Conservation (phyloP, 2,329 filamentous ascomycete species). For the Diaporthe eres region DNA sequence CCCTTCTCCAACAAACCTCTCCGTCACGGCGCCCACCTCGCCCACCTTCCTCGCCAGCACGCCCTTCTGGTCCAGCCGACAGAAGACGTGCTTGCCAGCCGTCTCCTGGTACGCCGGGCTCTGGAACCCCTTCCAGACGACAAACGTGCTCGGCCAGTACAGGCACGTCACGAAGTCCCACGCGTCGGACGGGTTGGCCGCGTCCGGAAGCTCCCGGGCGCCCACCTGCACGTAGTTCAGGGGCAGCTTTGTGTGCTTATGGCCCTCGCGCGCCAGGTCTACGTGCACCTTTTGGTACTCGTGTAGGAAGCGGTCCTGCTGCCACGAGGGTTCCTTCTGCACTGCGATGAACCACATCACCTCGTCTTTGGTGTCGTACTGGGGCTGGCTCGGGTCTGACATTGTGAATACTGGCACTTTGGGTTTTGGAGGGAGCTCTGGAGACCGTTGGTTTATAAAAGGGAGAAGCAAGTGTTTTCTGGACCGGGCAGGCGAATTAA, state of each 20-base stretch:
- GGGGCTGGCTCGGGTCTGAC: neutral
- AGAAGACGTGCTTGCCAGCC: constrained; percentile 20
- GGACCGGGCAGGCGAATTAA: neutral
- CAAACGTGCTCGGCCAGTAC: constrained; percentile 6
- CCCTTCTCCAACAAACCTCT: constrained; percentile 5
- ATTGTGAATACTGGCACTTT: neutral
- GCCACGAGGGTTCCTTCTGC: constrained; percentile 9
- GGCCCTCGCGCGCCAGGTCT: constrained; percentile 12
- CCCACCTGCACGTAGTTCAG: constrained; percentile 20
- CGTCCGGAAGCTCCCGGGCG: neutral
- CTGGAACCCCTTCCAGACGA: constrained; percentile 31
- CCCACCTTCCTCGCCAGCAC: constrained; percentile 14
- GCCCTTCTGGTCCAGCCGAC: constrained; percentile 15
- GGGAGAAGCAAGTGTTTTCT: neutral
- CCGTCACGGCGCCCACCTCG: neutral
- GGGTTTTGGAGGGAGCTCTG: too few species aligned
- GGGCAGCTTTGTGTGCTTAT: constrained; percentile 22
- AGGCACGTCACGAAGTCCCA: constrained; percentile 31
- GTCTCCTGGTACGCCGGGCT: constrained; percentile 25
- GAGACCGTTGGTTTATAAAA: neutral
- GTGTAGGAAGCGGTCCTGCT: constrained; percentile 17
- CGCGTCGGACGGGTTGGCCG: neutral
- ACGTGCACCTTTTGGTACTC: constrained; percentile 24
- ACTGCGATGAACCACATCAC: constrained; percentile 29
- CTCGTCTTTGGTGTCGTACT: constrained; percentile 16